These are phyloP conservation scores for Botrytis fabae DNA, from an alignment of 2,329 filamentous ascomycete genomes.

Conservation along the genomic window DNA sequence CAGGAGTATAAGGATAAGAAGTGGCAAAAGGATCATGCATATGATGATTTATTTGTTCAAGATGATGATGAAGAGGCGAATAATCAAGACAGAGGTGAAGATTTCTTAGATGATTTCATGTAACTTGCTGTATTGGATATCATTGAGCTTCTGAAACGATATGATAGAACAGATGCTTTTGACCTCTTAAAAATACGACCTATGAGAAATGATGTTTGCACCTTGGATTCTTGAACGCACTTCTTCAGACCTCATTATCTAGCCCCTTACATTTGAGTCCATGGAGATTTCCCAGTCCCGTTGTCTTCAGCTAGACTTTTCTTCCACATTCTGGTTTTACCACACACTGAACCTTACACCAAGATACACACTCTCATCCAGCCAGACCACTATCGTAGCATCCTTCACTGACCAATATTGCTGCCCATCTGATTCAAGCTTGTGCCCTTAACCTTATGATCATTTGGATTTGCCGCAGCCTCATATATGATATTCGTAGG, in stretches of 20 bases:
- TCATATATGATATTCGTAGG: slow-evolving; percentile 89
- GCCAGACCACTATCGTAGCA: not conserved
- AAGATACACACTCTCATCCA: not conserved
- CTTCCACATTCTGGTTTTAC: not conserved
- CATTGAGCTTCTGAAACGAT: not conserved
- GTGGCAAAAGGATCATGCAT: slow-evolving; percentile 96
- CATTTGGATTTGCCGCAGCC: slow-evolving; percentile 84
- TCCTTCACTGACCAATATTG: slow-evolving; percentile 48
- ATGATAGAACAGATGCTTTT: not conserved
- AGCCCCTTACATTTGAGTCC: not conserved
- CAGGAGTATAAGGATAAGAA: slow-evolving; percentile 87
- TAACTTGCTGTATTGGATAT: slow-evolving; percentile 45
- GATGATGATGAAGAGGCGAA: slow-evolving; percentile 69
- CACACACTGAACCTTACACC: not conserved
- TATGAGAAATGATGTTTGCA: not conserved
- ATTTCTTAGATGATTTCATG: slow-evolving; percentile 94
- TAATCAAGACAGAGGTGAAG: slow-evolving; percentile 78
- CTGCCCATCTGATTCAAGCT: slow-evolving; percentile 56
- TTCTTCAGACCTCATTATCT: not conserved
- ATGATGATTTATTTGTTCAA: slow-evolving; percentile 87
- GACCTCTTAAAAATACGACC: too few species aligned
- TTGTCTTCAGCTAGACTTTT: not conserved
- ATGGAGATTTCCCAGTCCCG: too few species aligned
- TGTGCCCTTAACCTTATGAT: slow-evolving; percentile 71
- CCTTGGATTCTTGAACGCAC: not conserved